Evolutionary conservation across 2,329 filamentous ascomycete species (phyloP), one percentile per base, ranked within the genome.

Genomic region (Colletotrichum graminicola): DNA sequence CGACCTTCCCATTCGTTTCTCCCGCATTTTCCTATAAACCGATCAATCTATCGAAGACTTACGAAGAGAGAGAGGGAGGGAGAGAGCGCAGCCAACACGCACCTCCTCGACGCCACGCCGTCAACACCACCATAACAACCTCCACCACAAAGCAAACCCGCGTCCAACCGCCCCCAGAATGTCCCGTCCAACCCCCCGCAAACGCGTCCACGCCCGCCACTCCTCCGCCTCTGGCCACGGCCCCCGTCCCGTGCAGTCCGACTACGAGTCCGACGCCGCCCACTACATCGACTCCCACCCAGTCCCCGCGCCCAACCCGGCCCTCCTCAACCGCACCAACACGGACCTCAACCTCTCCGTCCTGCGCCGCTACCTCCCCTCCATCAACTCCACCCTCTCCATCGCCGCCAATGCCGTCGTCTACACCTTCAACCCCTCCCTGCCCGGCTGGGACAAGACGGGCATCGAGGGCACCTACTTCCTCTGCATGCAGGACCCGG

Each of bases 381-480:
- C 89, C 69, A 90, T 98, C 74, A 85, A 86, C 70, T 84, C 87
- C 63, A 94, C 98, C 78, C 86, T 94, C 74, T 92, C 92, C 73
- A 92, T 96, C 75, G 94, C 94, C 7, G 92, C 93, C 41, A 97
- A 95, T 77, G 93, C 93, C 34, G 93, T 96, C 45, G 88, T 98
- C 75, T 98, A 98, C 85, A 89, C 88, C 59, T 96, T 97, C 83
- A 89, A 87, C 73, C 85, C 89, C 57, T 82, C 86, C 5, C 86
- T 89, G 3, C 84, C 88, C 63, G 83, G 85, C 71, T 98, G 96
- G 96, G 93, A 96, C 79, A 97, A 97, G 84, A 89, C 89, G 56
- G 93, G 91, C 67, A 88, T 95, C 14, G 95, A 97, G 81, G 96
- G 96, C 49, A 93, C 94, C 16, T 85, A 98, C 74, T 99, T 98